Conservation (phyloP, 495 filamentous ascomycete species). For the Neurospora sp. region DNA sequence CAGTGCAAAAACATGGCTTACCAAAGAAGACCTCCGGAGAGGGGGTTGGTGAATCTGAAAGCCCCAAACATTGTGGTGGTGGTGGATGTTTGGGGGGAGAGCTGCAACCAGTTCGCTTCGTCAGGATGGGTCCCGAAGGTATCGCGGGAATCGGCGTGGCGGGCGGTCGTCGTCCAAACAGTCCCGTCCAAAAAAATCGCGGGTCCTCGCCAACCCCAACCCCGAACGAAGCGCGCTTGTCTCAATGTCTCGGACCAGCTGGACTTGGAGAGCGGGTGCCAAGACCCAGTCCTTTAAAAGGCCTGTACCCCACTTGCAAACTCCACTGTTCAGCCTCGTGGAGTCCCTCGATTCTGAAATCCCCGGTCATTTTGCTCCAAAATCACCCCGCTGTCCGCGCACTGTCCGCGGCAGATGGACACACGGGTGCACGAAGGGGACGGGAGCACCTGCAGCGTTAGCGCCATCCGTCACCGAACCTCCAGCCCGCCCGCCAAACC, state of each 20-base stretch:
- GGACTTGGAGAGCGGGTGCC: neutral
- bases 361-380: neutral
- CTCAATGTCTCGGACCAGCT: neutral
- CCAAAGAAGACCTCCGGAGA: constrained; percentile 79
- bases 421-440: neutral
- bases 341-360: neutral
- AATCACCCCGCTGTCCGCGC: neutral
- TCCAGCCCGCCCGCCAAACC: neutral
- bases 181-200: neutral
- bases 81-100: constrained; percentile 6
- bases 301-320: neutral
- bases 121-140: neutral
- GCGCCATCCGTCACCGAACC: neutral
- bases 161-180: neutral
- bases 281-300: neutral
- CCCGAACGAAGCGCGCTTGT: neutral
- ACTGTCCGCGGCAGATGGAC: neutral
- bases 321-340: neutral
- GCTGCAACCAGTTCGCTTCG: neutral
- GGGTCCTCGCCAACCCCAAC: neutral
- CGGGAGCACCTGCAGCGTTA: neutral
- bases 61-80: constrained; percentile 56
- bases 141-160: neutral
- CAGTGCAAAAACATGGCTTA: constrained; percentile 26
- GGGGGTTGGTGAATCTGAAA: constrained; percentile 66